phyloP scores from a whole-genome alignment of 352 stramenopile species.

The Phytophthora boehmeriae region DNA sequence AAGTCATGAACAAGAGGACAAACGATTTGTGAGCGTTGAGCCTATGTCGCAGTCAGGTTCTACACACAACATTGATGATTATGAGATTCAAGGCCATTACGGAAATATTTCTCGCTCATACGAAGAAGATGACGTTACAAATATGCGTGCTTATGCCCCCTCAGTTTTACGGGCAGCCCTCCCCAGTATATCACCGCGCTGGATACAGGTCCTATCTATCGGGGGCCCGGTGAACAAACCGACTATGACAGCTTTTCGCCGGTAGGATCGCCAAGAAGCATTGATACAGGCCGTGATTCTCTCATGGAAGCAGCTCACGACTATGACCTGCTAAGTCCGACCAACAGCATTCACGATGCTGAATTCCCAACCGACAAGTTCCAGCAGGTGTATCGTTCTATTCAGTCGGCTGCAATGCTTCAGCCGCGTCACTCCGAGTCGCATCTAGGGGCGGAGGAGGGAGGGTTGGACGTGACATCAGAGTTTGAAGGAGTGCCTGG shows the following conservation, averaged over 20 bases:
- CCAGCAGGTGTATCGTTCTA: conserved; percentile 77
- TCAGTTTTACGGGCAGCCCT: conserved; percentile 38
- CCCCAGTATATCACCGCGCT: conserved; percentile 38
- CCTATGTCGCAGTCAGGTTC: conserved; percentile 36
- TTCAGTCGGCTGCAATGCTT: conserved; percentile 38
- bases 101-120: conserved; percentile 35
- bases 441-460: conserved; percentile 22
- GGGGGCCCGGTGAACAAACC: conserved; percentile 29
- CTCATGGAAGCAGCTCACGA: conserved; percentile 32
- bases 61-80: conserved; percentile 36
- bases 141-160: conserved; percentile 39
- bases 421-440: conserved; percentile 18
- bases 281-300: conserved; percentile 25
- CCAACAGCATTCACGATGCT: conserved; percentile 56
- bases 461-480: conserved; percentile 23
- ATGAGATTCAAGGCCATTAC: conserved; percentile 41
- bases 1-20: conserved; percentile 11
- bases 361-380: conserved; percentile 78
- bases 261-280: conserved; percentile 37
- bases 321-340: conserved; percentile 65
- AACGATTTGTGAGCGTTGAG: conserved; percentile 25
- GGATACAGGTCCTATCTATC: conserved; percentile 43
- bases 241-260: conserved; percentile 61
- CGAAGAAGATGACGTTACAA: conserved; percentile 42
- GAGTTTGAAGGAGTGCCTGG: conserved; percentile 54